A percentile compares a stretch with the other conserved stretches of the same genome.
phyloP scores from a whole-genome alignment of 768 basidiomycete species.

The Cyclocybe cylindracea region DNA sequence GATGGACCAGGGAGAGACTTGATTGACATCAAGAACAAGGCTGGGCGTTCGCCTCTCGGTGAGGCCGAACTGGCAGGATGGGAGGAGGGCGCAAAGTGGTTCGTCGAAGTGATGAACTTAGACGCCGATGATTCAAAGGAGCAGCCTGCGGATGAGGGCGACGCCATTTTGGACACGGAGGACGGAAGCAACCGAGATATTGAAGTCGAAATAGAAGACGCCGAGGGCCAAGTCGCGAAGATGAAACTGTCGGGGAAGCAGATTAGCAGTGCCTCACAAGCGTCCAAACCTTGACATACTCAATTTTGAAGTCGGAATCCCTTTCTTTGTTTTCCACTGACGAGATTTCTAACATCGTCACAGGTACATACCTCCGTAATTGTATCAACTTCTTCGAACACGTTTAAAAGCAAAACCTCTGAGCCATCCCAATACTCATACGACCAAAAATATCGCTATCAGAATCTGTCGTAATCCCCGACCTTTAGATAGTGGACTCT shows the following conservation, averaged over 20 bases:
- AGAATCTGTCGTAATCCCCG: no score
- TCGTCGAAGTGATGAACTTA: slow-evolving; percentile 80
- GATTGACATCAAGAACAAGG: slow-evolving; percentile 76
- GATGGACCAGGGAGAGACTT: slow-evolving; percentile 62
- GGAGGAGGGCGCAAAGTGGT: slow-evolving; percentile 84
- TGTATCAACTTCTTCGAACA: no score
- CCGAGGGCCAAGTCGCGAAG: slow-evolving; percentile 66
- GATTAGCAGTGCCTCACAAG: slow-evolving; percentile 1
- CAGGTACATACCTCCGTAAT: no score
- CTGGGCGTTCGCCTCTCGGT: slow-evolving; percentile 74
- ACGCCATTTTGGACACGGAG: slow-evolving; percentile 30
- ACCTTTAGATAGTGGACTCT: no score
- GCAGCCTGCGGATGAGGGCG: slow-evolving; percentile 32
- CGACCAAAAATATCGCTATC: no score
- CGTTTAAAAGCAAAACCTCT: no score
- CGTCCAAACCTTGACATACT: slow-evolving; percentile 7
- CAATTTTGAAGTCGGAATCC: not conserved
- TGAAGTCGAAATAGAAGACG: slow-evolving; percentile 72
- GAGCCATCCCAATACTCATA: no score
- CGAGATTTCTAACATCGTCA: no score
- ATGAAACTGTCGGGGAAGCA: slow-evolving; percentile 49
- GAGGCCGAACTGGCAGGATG: slow-evolving; percentile 81
- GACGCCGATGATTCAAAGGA: slow-evolving; percentile 46
- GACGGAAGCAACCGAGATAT: slow-evolving; percentile 42
- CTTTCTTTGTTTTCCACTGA: no score